These are phyloP conservation scores for Clonostachys solani DNA, from an alignment of 2,329 filamentous ascomycete species.

Conservation along the genomic window DNA sequence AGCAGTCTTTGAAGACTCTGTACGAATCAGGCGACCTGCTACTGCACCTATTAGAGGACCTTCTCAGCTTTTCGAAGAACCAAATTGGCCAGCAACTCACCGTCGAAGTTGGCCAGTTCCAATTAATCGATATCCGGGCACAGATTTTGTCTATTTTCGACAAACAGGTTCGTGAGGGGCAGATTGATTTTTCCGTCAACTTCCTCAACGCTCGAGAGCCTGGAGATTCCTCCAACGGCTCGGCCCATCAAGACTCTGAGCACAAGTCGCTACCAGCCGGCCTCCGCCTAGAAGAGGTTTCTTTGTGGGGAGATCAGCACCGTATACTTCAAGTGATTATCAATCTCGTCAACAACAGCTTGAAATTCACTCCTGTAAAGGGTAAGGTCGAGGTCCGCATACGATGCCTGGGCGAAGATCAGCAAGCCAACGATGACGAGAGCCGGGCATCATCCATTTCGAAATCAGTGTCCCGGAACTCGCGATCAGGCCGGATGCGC, in stretches of 20 bases:
- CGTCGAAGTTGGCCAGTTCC: conserved; percentile 82
- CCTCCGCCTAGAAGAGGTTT: conserved; percentile 71
- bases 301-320: conserved; percentile 89
- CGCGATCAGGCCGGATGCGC: conserved; percentile 33
- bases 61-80: conserved; percentile 92
- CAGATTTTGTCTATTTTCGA: conserved; percentile 86
- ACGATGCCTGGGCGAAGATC: conserved; percentile 62
- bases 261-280: neutral
- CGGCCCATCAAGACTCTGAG: neutral
- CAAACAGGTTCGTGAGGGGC: conserved; percentile 78
- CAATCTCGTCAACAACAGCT: conserved; percentile 85
- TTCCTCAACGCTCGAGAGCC: conserved; percentile 46
- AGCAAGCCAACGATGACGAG: conserved; percentile 30
- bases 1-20: conserved; percentile 79
- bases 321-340: conserved; percentile 90
- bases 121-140: conserved; percentile 75
- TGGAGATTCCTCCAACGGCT: conserved; percentile 40
- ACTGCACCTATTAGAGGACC: conserved; percentile 80
- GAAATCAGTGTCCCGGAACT: conserved; percentile 42
- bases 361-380: conserved; percentile 81
- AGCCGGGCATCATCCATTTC: conserved; percentile 51
- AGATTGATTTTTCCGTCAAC: conserved; percentile 68
- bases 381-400: conserved; percentile 76
- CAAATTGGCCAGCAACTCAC: conserved; percentile 82
- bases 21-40: conserved; percentile 73